Base-by-base conservation (phyloP, 2,329 filamentous ascomycete genomes). In the Exophiala sideris region DNA sequence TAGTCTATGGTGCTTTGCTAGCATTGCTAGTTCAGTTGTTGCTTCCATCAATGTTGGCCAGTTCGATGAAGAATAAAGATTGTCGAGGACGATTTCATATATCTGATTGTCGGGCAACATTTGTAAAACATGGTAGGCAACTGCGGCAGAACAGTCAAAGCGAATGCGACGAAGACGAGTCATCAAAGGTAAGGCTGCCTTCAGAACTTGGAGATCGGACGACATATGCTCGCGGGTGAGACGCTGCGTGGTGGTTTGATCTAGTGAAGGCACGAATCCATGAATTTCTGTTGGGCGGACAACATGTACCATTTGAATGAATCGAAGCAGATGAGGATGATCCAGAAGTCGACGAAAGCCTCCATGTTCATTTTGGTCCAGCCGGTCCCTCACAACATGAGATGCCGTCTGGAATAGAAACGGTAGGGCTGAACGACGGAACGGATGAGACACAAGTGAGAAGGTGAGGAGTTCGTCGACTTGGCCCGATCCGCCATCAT, bases 41-140 rank as follows among this genome's bases (percentile, higher is more conserved):
- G 45, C 42, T 33, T 52, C 45, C 12, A 52, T 29, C 32, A 52
- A 29, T 24, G 48, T 44, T 3, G 51, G 32, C 48, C 54, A 53
- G 8, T 40, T 40, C n/a, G 36, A 46, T n/a, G 45, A 50, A 14
- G 48, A 47, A 24, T 55, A 56, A 18, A 60, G 35, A 35, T 49
- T 48, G 39, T 57, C 57, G 16, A 60, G 33, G 18, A 56, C 53
- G 16, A 60, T 36, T 48, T 60, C 54, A 36, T 55, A 60, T 4
- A 36, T 20, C 24, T 38, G 47, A 39, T 55, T 45, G 12, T 21
- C 18, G 14, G 54, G 48, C 18, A 60, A 44, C 48, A 60, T 52
- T 16, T 50, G 32, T 3, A 60, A 29, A 12, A 60, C 52, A 10
- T 52, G 35, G 29, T 52, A 36, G n/a, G 54, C 51, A 11, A 38